A percentile compares a stretch with the other conserved stretches of the same genome.
phyloP scores from a whole-genome alignment of 106 monocot species.

The Allium cepa region DNA sequence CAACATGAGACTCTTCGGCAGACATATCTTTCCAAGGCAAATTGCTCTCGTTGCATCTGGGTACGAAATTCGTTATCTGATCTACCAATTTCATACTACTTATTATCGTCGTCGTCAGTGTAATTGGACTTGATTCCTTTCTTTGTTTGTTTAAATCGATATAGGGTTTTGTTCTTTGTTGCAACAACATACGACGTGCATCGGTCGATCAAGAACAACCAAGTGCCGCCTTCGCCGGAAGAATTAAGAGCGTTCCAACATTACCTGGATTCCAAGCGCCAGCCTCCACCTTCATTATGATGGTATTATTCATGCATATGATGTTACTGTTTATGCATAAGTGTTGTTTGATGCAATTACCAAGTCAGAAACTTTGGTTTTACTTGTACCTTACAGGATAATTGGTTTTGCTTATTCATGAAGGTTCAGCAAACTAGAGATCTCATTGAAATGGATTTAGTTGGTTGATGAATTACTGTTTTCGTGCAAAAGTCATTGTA shows the following conservation, averaged over 20 bases:
- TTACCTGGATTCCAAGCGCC: slow-evolving; percentile 47
- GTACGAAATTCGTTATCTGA: slow-evolving; percentile 1
- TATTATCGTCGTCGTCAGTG: no score
- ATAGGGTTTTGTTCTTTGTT: slow-evolving; percentile 44
- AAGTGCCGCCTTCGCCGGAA: slow-evolving; percentile 47
- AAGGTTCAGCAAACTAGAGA: no score
- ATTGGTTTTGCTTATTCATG: no score
- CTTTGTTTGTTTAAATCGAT: neutral
- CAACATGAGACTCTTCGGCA: slow-evolving; percentile 30
- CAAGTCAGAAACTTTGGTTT: neutral
- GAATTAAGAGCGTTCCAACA: slow-evolving; percentile 43
- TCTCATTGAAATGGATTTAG: no score
- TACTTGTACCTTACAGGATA: neutral
- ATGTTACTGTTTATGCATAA: neutral
- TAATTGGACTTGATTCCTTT: no score
- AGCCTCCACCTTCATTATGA: slow-evolving; percentile 6
- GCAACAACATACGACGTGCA: slow-evolving; percentile 69
- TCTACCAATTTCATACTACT: neutral
- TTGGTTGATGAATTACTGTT: no score
- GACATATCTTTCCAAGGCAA: slow-evolving; percentile 36
- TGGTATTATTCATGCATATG: neutral
- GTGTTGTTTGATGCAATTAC: slow-evolving; percentile 2
- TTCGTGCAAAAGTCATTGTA: no score
- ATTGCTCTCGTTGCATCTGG: slow-evolving; percentile 30
- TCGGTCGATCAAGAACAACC: slow-evolving; percentile 61